Evolutionary conservation across 2,329 filamentous ascomycete genomes (phyloP).

Genomic region (Cryphonectria naterciae): DNA sequence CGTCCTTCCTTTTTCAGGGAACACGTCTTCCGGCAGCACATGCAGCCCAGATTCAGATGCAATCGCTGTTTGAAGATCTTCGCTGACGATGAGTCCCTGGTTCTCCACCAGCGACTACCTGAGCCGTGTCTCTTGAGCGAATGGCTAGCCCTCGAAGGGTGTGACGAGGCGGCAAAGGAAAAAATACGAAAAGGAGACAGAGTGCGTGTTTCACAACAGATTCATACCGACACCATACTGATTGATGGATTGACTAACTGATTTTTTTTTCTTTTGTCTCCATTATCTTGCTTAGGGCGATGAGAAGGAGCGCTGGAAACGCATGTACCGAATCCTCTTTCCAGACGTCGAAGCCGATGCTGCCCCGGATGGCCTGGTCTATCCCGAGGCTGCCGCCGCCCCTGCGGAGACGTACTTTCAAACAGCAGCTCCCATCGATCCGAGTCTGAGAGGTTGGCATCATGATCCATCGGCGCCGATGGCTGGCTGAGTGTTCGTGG

Average conservation of each 20-base stretch:
- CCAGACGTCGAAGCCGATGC: constrained; percentile 7
- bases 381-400: background rate
- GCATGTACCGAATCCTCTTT: constrained; percentile 24
- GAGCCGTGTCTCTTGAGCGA: constrained; percentile 49
- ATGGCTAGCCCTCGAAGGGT: constrained; percentile 47
- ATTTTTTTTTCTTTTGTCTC: background rate
- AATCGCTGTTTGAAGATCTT: constrained; percentile 36
- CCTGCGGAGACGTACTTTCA: background rate
- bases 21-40: constrained; percentile 37
- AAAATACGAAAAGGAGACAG: constrained; percentile 32
- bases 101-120: constrained; percentile 33
- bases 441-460: constrained; percentile 14
- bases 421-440: constrained; percentile 15
- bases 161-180: constrained; percentile 46
- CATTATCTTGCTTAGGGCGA: constrained; percentile 17
- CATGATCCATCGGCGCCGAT: background rate
- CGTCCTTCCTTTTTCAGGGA: constrained; percentile 31
- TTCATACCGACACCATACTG: background rate
- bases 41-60: constrained; percentile 33
- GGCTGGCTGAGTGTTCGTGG: background rate
- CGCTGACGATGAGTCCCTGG: constrained; percentile 32
- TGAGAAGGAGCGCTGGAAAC: constrained; percentile 24
- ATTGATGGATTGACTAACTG: constrained; percentile 6
- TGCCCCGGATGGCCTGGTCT: constrained; percentile 12
- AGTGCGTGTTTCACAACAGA: constrained; percentile 21